Base-by-base conservation (phyloP, 345 rosid species). In the Geranium brycei region DNA sequence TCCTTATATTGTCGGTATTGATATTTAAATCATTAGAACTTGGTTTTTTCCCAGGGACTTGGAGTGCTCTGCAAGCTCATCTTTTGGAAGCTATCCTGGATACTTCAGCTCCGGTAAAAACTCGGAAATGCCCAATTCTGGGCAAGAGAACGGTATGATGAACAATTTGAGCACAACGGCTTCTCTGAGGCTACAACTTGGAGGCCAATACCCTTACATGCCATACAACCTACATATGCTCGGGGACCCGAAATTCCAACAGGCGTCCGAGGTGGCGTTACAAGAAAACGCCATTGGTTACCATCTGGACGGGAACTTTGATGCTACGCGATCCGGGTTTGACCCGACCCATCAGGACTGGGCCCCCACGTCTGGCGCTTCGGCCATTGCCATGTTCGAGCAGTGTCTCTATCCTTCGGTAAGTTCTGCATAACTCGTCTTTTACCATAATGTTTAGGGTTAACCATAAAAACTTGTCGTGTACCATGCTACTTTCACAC, bases 51-150 rank as follows among this genome's bases (percentile, higher is more conserved):
- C 10, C 41, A 88, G 92, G 83, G 96, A 86, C 71, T 75, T 81
- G 5, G 88, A 86, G 35, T 84, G 92, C 77, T 79, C 92, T 1
- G 90, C 75, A 63, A 83, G 85, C 71, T 81, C 92, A 31, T 88
- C 96, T 23, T 86, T 81, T 10, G 91, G 86, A 56, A 84, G 87
- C 72, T 86, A 83, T 72, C 82, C 85, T 12, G 82, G 92, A 59
- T 84, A 84, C 76, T 84, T 81, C 55, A 79, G 84, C 66, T 59
- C 83, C 3, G 81, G 80, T 32, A 88, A 81, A 68, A 73, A 76
- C 68, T 78, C 90, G 3, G 92, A 88, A n/a, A 70, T 83, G 8
- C 80, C 92, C 0, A 80, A 78, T 65, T 84, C 84, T 2, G 83
- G 82, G 65, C 95, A 75, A 68, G 90, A 86, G 70, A 81, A 75